phyloP scores from a whole-genome alignment of 1,284 basidiomycete species.

The Irpex lacteus region DNA sequence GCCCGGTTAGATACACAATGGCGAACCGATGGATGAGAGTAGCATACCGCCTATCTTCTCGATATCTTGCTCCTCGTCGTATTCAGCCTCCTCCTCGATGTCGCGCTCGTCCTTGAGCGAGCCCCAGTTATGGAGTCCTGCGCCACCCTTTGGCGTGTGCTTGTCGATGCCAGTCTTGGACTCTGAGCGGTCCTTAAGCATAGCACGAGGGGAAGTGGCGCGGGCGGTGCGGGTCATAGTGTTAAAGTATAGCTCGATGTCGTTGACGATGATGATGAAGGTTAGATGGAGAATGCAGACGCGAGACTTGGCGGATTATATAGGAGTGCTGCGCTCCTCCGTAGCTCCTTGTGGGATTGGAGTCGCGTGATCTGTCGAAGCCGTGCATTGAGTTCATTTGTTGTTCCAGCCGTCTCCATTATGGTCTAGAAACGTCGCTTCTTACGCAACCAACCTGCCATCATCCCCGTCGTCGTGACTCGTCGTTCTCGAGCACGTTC shows the following conservation, averaged over 20 bases:
- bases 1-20: conserved; percentile 2
- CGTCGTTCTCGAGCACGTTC: neutral
- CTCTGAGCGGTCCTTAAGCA: conserved; percentile 76
- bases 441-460: neutral
- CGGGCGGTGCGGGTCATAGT: conserved; percentile 78
- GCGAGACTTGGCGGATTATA: conserved; percentile 12
- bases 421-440: neutral
- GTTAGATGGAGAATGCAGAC: conserved; percentile 1
- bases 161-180: conserved; percentile 75
- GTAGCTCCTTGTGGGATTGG: conserved; percentile 5
- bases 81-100: conserved; percentile 51
- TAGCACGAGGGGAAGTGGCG: conserved; percentile 69
- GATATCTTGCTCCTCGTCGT: conserved; percentile 43
- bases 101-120: conserved; percentile 60
- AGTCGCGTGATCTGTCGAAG: conserved; percentile 13
- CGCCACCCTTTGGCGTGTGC: conserved; percentile 75
- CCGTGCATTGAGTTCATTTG: conserved; percentile 9
- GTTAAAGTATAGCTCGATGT: conserved; percentile 4
- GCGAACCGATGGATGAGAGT: neutral
- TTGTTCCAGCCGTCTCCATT: conserved; percentile 1
- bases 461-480: neutral
- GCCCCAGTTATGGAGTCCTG: conserved; percentile 85
- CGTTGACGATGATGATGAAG: conserved; percentile 1
- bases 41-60: conserved; percentile 29
- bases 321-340: conserved; percentile 8